Base-by-base conservation (phyloP, 495 filamentous ascomycete genomes). In the Aspergillus biplanus region DNA sequence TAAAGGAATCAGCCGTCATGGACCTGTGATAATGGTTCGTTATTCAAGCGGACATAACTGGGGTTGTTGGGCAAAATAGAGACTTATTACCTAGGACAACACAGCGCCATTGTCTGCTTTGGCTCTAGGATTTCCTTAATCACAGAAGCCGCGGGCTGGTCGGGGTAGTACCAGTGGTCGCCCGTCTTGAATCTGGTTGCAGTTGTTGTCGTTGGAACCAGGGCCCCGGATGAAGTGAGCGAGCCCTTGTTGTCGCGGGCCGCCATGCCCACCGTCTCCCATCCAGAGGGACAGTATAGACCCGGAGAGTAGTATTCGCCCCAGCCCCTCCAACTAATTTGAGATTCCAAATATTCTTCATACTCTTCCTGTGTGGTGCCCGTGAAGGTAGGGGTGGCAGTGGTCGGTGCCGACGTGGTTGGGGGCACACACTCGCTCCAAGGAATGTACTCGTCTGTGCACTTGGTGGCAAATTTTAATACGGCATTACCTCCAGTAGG, bases 271-370 rank as follows among this genome's bases (percentile, higher is more conserved):
- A 59, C 33, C 4, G 56, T 59, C 27, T 47, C 8, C 56, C 56
- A 59, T 5, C 44, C 56, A 21, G 42, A 31, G 56, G 56, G 56
- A 50, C 56, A 59, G 42, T 59, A 34, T 32, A 59, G 56, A 15
- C 56, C 56, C 16, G 56, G 56, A 13, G 56, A 59, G 56, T 59
- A 59, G 31, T 59, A 59, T 6, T 12, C 2, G 16, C 35, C 55
- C n/a, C 31, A 37, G 12, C 52, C 33, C 5, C 15, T n/a, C 27
- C 31, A 49, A 7, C n/a, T 12, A 7, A 59, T n/a, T 16, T 2
- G 6, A 48, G 46, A 15, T 48, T 18, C 8, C 31, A 16, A 33
- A 13, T 15, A 33, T 33, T 5, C n/a, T 9, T 18, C n/a, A 4
- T 15, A 55, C 31, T 55, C 52, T 9, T 55, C 31, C 13, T 15